Percentiles rank a stretch among this genome's conserved stretches.
Conservation (phyloP, 2,329 filamentous ascomycete genomes). For the Didymella exigua region DNA sequence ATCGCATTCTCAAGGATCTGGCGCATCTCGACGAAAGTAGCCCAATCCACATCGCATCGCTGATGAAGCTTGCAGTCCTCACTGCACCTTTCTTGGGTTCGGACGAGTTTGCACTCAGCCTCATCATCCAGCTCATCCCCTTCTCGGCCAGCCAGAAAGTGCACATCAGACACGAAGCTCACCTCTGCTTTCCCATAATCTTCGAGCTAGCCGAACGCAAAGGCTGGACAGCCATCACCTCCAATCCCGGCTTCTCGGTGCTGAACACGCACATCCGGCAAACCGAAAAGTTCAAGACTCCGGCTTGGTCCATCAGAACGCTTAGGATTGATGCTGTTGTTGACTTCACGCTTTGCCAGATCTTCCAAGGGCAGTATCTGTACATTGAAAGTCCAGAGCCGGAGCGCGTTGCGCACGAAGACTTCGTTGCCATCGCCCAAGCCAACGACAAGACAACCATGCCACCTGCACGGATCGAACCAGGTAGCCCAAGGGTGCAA, state of each 20-base stretch:
- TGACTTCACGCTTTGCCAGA: slow-evolving; percentile 52
- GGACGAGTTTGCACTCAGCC: slow-evolving; percentile 46
- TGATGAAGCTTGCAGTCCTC: slow-evolving; percentile 55
- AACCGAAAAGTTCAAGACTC: slow-evolving; percentile 51
- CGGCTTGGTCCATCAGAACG: slow-evolving; percentile 47
- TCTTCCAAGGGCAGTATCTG: slow-evolving; percentile 55
- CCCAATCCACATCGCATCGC: slow-evolving; percentile 54
- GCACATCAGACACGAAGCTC: slow-evolving; percentile 60
- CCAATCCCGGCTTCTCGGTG: slow-evolving; percentile 50
- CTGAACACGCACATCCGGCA: slow-evolving; percentile 53
- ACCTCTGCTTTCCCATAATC: slow-evolving; percentile 54
- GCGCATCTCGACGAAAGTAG: slow-evolving; percentile 51
- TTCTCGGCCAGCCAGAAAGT: slow-evolving; percentile 57
- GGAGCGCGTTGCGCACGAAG: slow-evolving; percentile 44
- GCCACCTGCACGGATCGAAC: slow-evolving; percentile 38
- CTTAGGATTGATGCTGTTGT: slow-evolving; percentile 50
- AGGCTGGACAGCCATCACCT: slow-evolving; percentile 45
- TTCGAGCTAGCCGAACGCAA: slow-evolving; percentile 49
- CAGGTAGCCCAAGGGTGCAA: slow-evolving; percentile 31
- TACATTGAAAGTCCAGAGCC: slow-evolving; percentile 51
- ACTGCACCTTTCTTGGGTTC: slow-evolving; percentile 47
- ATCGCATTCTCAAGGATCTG: slow-evolving; percentile 46
- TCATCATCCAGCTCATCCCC: slow-evolving; percentile 52
- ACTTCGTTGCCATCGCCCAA: slow-evolving; percentile 48
- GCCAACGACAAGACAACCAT: slow-evolving; percentile 25